Conservation (phyloP, 2,329 filamentous ascomycete species). For the Fusarium floridanum region DNA sequence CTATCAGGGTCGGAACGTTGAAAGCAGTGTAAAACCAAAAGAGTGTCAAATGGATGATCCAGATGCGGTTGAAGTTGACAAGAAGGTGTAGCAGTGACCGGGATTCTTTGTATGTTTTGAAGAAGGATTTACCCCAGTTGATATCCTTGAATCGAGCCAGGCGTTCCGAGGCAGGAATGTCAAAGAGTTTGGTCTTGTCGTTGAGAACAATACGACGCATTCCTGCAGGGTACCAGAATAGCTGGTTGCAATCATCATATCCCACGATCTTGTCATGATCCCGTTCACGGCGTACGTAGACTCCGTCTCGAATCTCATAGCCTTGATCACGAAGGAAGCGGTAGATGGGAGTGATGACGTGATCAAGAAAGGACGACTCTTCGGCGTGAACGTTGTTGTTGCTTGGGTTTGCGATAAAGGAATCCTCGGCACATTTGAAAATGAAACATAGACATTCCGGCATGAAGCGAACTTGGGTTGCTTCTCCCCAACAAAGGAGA, state of each 20-base stretch:
- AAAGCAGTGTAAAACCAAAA: slow-evolving; percentile 2
- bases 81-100: not conserved
- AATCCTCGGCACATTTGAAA: not conserved
- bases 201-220: not conserved
- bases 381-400: not conserved
- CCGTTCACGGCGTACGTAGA: not conserved
- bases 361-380: not conserved
- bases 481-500: slow-evolving; percentile 3
- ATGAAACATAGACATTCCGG: not conserved
- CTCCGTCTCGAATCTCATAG: not conserved
- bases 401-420: not conserved
- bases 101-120: slow-evolving; percentile 1
- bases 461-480: slow-evolving; percentile 1
- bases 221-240: not conserved
- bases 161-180: not conserved
- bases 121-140: not conserved
- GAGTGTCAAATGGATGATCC: not conserved
- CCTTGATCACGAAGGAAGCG: slow-evolving; percentile 2
- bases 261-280: not conserved
- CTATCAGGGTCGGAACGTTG: not conserved
- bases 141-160: not conserved
- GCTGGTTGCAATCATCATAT: not conserved
- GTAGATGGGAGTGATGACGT: slow-evolving; percentile 2
- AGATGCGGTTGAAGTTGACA: slow-evolving; percentile 3
- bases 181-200: not conserved